Conservation (phyloP, 2,329 filamentous ascomycete genomes). For the Calycina herbarum region DNA sequence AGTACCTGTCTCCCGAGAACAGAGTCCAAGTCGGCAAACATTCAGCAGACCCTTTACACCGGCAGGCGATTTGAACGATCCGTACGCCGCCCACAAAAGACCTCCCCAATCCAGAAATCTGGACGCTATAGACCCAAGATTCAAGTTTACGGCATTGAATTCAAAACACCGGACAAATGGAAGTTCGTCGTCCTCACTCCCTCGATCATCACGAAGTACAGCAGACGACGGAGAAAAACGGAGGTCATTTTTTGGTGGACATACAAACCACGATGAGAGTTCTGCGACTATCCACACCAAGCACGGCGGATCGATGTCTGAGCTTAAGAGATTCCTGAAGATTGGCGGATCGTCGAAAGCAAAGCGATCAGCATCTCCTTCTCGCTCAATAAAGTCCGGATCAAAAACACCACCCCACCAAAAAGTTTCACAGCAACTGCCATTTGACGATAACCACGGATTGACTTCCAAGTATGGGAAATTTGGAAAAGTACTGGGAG, state of each 20-base stretch:
- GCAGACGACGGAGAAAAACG: slow-evolving; percentile 51
- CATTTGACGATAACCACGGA: slow-evolving; percentile 93
- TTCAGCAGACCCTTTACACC: slow-evolving; percentile 78
- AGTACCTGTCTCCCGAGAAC: slow-evolving; percentile 58
- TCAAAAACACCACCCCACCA: slow-evolving; percentile 49
- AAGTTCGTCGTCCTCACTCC: slow-evolving; percentile 52
- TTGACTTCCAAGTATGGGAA: slow-evolving; percentile 92
- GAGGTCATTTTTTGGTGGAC: slow-evolving; percentile 43
- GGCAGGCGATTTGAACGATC: slow-evolving; percentile 76
- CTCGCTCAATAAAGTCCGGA: slow-evolving; percentile 52
- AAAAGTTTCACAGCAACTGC: slow-evolving; percentile 63
- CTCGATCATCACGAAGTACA: slow-evolving; percentile 41
- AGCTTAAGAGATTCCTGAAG: slow-evolving; percentile 96
- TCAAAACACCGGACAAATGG: slow-evolving; percentile 67
- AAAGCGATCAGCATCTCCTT: slow-evolving; percentile 65
- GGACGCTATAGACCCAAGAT: slow-evolving; percentile 73
- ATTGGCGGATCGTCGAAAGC: slow-evolving; percentile 67
- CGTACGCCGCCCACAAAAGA: slow-evolving; percentile 81
- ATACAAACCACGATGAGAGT: slow-evolving; percentile 46
- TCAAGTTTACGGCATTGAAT: slow-evolving; percentile 68
- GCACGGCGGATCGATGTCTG: slow-evolving; percentile 84
- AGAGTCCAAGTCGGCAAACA: slow-evolving; percentile 64
- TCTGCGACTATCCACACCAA: slow-evolving; percentile 50
- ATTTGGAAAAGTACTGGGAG: slow-evolving; percentile 88
- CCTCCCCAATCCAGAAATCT: slow-evolving; percentile 66